These are phyloP conservation scores for Mortierella antarctica DNA, from an alignment of 192 early-diverging fungal species.

Conservation along the genomic window DNA sequence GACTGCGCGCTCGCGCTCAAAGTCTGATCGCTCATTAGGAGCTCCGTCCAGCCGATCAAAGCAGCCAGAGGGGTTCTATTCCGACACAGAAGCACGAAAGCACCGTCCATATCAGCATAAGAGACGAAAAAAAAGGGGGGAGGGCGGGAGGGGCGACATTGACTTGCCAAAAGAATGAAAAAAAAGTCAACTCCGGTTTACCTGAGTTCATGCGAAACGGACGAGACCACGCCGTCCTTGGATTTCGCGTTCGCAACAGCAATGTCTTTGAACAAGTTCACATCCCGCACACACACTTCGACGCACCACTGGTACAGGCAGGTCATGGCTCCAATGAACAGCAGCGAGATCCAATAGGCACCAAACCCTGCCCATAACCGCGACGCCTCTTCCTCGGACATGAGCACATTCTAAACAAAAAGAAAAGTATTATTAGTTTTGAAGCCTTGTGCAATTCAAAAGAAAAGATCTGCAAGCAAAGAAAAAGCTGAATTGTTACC, in stretches of 20 bases:
- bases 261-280: slow-evolving; percentile 48
- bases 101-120: background rate
- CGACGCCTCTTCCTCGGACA: slow-evolving; percentile 40
- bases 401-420: slow-evolving; percentile 7
- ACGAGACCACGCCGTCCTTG: slow-evolving; percentile 49
- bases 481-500: slow-evolving; percentile 5
- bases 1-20: slow-evolving; percentile 43
- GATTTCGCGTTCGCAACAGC: slow-evolving; percentile 52
- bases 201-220: slow-evolving; percentile 51
- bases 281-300: slow-evolving; percentile 41
- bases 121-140: background rate
- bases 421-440: slow-evolving; percentile 5
- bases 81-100: background rate
- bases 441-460: background rate
- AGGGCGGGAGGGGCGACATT: background rate
- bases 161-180: background rate
- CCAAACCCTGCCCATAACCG: slow-evolving; percentile 48
- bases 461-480: slow-evolving; percentile 4
- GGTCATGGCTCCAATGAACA: slow-evolving; percentile 32
- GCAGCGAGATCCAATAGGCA: slow-evolving; percentile 39
- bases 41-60: slow-evolving; percentile 51
- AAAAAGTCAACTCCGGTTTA: slow-evolving; percentile 2
- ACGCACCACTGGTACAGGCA: slow-evolving; percentile 48
- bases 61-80: slow-evolving; percentile 49
- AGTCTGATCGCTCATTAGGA: slow-evolving; percentile 48